Percentiles rank a stretch among this genome's conserved stretches.
Evolutionary conservation across 139 green algal species (phyloP).

Genomic region (Parachlorella kessleri): DNA sequence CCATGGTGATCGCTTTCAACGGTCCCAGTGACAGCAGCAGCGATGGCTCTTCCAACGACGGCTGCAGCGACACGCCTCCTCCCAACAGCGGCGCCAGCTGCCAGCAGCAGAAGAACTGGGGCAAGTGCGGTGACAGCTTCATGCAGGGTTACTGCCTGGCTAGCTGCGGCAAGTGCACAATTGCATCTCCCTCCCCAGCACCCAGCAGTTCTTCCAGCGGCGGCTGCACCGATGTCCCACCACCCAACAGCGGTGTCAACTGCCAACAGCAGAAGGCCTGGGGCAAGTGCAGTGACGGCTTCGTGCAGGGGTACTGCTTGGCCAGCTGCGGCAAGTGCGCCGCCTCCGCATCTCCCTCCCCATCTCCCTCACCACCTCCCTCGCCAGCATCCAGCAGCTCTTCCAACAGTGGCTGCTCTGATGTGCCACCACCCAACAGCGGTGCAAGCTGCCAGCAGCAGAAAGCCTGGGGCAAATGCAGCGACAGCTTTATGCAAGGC

Average conservation of each 20-base stretch:
- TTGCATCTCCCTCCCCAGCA: too few species aligned
- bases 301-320: slow-evolving; percentile 12
- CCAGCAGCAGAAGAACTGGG: slow-evolving; percentile 46
- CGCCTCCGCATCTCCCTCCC: background rate
- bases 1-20: too few species aligned
- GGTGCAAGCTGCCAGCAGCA: slow-evolving; percentile 39
- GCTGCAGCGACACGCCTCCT: too few species aligned
- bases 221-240: too few species aligned
- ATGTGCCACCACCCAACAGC: too few species aligned
- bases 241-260: background rate
- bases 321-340: background rate
- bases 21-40: too few species aligned
- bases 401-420: too few species aligned
- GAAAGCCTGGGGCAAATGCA: slow-evolving; percentile 49
- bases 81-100: slow-evolving; percentile 20
- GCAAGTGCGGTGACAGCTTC: slow-evolving; percentile 40
- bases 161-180: slow-evolving; percentile 19
- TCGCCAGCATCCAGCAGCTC: too few species aligned
- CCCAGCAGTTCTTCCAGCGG: too few species aligned
- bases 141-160: slow-evolving; percentile 35
- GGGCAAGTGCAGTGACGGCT: slow-evolving; percentile 42
- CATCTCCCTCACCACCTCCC: too few species aligned
- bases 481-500: slow-evolving; percentile 21
- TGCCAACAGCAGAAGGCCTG: slow-evolving; percentile 48
- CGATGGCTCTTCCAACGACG: too few species aligned